Evolutionary conservation across 192 early-diverging fungal genomes (phyloP), one percentile per base, ranked within the genome.

Genomic region (Pilaira anomala): DNA sequence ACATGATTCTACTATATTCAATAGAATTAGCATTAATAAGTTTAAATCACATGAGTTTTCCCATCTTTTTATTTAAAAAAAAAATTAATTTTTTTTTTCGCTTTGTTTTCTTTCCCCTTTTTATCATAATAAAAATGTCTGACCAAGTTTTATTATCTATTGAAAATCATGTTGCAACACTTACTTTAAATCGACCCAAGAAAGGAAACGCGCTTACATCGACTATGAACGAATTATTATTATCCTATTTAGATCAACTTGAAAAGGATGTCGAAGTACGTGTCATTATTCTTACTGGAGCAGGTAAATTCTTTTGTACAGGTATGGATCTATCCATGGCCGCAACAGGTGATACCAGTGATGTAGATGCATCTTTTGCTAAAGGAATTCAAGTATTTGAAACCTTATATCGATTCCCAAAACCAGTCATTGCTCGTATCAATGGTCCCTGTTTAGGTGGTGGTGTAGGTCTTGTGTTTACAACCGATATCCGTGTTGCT

Each of bases 381-480:
- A 41, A 73, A 56, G 73, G 72, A 42, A 33, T 55, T 2, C 42
- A 59, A 21, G 63, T 85, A 53, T 87, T 77, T 64, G 63, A 76
- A 7, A 70, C 63, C 18, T 48, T 87, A 2, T 66, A 75, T 11
- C 40, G 54, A 5, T 83, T 69, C 39, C 77, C 78, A 1, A 82
- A 85, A 56, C 77, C 77, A 11, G 69, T 79, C 14, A 74, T 87
- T 53, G 83, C 79, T 16, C 71, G 74, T 33, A 63, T 87, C 40
- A 84, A 87, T 65, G 86, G 86, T n/a, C 84, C 84, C 9, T 83
- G 76, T 7, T 71, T 87, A 18, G 86, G 84, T 26, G 86, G 86
- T 16, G 86, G 86, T 19, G 76, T 83, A 16, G 83, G 83, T 2
- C 62, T 85, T 14, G 48, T 83, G 29, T 81, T 83, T 67, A 62